A percentile compares a stretch with the other conserved stretches of the same genome.
Evolutionary conservation across 2,329 filamentous ascomycete genomes (phyloP).

Genomic region (Hypoxylon sp.): DNA sequence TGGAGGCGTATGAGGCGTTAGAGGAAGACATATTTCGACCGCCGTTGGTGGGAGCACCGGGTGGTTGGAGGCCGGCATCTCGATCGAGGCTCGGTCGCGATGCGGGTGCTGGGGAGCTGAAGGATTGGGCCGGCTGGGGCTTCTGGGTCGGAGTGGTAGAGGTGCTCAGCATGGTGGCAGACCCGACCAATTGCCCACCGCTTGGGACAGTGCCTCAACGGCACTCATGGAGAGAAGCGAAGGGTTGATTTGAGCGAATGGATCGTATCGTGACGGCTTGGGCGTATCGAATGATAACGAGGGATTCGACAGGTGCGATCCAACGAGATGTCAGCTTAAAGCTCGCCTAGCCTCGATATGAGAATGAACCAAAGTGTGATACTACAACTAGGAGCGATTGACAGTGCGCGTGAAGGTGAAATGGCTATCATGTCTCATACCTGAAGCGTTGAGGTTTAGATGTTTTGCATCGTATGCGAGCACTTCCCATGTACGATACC

Average conservation of each 20-base stretch:
- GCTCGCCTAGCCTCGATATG: not conserved
- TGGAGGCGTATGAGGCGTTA: constrained; percentile 68
- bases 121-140: constrained; percentile 52
- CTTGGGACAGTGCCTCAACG: constrained; percentile 36
- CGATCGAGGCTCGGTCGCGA: constrained; percentile 63
- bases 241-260: constrained; percentile 4
- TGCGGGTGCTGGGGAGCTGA: constrained; percentile 48
- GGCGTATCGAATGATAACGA: constrained; percentile 22
- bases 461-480: constrained; percentile 8
- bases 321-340: not conserved
- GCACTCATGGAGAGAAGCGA: constrained; percentile 33
- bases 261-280: constrained; percentile 11
- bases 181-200: constrained; percentile 44
- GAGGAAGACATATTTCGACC: constrained; percentile 61
- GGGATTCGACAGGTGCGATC: not conserved
- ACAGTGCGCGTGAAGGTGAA: constrained; percentile 1
- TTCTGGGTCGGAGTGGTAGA: constrained; percentile 64
- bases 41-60: constrained; percentile 51
- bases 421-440: constrained; percentile 25
- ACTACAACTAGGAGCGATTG: constrained; percentile 15
- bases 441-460: constrained; percentile 9
- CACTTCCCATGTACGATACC: constrained; percentile 3
- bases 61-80: constrained; percentile 60
- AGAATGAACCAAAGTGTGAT: constrained; percentile 15
- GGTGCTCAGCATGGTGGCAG: constrained; percentile 59